These are phyloP conservation scores for Amanita molliuscula DNA, from an alignment of 768 basidiomycete genomes.

Conservation along the genomic window DNA sequence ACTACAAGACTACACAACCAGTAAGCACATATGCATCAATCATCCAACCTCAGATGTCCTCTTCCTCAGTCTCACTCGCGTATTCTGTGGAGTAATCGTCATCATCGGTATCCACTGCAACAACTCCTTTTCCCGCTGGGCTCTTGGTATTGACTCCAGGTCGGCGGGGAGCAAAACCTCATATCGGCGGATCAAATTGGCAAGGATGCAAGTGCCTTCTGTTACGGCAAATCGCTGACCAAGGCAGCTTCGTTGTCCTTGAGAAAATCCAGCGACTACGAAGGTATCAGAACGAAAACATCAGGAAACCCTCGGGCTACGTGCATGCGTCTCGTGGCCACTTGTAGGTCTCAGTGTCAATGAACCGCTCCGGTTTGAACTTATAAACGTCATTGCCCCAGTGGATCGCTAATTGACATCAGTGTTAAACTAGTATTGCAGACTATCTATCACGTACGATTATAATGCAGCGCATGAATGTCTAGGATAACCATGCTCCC, in stretches of 20 bases:
- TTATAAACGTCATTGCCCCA: constrained; percentile 36
- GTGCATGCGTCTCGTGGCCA: constrained; percentile 44
- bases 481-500: constrained; percentile 32
- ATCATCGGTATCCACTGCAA: constrained; percentile 26
- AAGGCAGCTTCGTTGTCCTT: constrained; percentile 35
- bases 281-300: not conserved
- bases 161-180: constrained; percentile 28
- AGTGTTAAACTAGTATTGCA: not conserved
- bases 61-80: constrained; percentile 12
- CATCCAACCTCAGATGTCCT: not conserved
- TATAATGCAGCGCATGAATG: constrained; percentile 31
- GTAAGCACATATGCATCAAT: too few relatives aligned
- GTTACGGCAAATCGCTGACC: constrained; percentile 38
- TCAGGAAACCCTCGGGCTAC: constrained; percentile 5
- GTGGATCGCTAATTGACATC: constrained; percentile 24
- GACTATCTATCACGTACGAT: constrained; percentile 22
- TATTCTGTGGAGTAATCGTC: constrained; percentile 23
- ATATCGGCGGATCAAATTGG: constrained; percentile 31
- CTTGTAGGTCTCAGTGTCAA: constrained; percentile 36
- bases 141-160: constrained; percentile 14
- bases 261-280: constrained; percentile 31
- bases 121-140: constrained; percentile 22
- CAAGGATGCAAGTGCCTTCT: constrained; percentile 31
- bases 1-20: too few relatives aligned
- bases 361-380: constrained; percentile 40